Evolutionary conservation across 805 yeast species (phyloP), one percentile per base, ranked within the genome.

Genomic region (Nakazawaea ernobii): DNA sequence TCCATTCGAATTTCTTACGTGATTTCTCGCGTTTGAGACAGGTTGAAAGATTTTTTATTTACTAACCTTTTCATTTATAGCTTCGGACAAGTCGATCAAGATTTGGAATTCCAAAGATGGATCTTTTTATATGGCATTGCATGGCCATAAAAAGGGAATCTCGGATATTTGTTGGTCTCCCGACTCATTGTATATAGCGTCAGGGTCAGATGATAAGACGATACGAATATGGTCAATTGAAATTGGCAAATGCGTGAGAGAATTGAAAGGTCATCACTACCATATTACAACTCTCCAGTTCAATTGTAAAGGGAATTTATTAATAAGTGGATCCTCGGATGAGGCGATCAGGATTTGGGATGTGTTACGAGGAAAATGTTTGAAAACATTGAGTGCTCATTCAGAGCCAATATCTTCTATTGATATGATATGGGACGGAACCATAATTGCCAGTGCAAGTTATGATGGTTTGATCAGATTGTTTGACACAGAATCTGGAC

Each of bases 311-410:
- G 96, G 97, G 0, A 86, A 88, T 52, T 63, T 94, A 20, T 61
- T 94, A 13, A 80, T 86, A 24, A 78, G 91, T 38, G 95, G 96
- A 0, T 80, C 95, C 1, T 79, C 94, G 43, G 99, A 92, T 63
- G 98, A 92, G 60, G 88, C 92, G 44, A 82, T 94, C 13, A 76
- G 91, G 44, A 74, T 92, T 2, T 92, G 99, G 99, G 97, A 92
- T 63, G 77, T 84, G 2, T 69, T 71, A 30, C 69, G 79, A 15
- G 95, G 95, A 1, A 74, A 74, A 35, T 77, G 86, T 48, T 66
- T 89, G 55, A 82, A 85, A 58, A 87, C 95, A 0, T 67, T 92
- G 43, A 85, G 95, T 35, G 97, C 98, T 0, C 99, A 92, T 65
- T 80, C 95, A 0, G 97, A 89, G 55, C 95, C 97, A 0, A 86